phyloP scores from a whole-genome alignment of 2,329 filamentous ascomycete genomes.

The Claviceps digitariae region DNA sequence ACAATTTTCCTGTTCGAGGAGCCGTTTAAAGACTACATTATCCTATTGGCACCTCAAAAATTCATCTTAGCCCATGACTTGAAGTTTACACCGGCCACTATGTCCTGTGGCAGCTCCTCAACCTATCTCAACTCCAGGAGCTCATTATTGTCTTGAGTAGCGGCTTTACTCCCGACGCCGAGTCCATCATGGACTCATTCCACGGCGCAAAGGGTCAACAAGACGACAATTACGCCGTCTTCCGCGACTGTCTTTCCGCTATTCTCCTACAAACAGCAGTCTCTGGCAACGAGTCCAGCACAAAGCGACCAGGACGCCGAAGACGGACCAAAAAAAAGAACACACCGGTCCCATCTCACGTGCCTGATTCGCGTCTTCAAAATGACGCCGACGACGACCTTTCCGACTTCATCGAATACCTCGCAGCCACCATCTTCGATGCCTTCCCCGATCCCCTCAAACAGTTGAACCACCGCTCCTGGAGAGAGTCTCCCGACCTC shows the following conservation, averaged over 20 bases:
- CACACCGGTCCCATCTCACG: too few species aligned
- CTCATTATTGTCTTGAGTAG: too few species aligned
- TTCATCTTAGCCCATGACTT: background rate
- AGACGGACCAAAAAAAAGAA: slow-evolving; percentile 14
- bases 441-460: slow-evolving; percentile 48
- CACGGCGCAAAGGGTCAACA: background rate
- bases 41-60: background rate
- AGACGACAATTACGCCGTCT: slow-evolving; percentile 34
- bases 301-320: slow-evolving; percentile 30
- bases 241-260: slow-evolving; percentile 51
- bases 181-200: background rate
- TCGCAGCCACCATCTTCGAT: slow-evolving; percentile 55
- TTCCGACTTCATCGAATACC: slow-evolving; percentile 70
- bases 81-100: too few species aligned
- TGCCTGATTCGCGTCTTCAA: background rate
- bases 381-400: slow-evolving; percentile 52
- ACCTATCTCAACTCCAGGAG: too few species aligned
- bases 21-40: background rate
- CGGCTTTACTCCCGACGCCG: background rate
- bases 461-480: slow-evolving; percentile 44
- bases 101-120: too few species aligned
- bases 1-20: background rate
- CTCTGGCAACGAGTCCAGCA: background rate
- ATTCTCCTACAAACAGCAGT: background rate
- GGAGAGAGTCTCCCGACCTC: slow-evolving; percentile 28